Conservation (phyloP, 345 rosid species). For the Sonneratia caseolaris region DNA sequence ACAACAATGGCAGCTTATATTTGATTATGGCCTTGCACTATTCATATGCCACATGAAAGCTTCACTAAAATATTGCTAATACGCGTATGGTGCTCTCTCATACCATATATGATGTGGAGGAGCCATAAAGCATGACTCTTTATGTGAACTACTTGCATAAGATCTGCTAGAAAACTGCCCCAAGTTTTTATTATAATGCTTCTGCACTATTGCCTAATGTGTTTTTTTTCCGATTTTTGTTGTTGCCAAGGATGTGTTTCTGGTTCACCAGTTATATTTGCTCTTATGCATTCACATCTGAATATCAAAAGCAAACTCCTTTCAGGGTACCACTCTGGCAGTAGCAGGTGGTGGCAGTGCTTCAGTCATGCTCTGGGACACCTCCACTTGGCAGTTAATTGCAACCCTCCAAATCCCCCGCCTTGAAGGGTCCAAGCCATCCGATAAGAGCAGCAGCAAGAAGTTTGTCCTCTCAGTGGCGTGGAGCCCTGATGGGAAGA, state of each 20-base stretch:
- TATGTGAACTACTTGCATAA: background rate
- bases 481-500: constrained; percentile 82
- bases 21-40: too few relatives aligned
- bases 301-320: background rate
- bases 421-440: constrained; percentile 69
- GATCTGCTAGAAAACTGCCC: background rate
- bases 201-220: background rate
- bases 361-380: constrained; percentile 90
- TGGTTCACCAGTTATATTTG: background rate
- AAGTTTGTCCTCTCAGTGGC: constrained; percentile 86
- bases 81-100: background rate
- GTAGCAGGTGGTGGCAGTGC: constrained; percentile 99
- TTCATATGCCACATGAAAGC: background rate
- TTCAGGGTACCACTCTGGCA: constrained; percentile 84
- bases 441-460: constrained; percentile 78
- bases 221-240: background rate
- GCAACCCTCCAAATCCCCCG: constrained; percentile 68
- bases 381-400: constrained; percentile 74
- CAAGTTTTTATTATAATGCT: background rate
- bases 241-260: background rate
- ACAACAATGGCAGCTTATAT: too few relatives aligned
- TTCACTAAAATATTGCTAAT: background rate
- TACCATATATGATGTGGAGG: background rate
- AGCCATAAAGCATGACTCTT: background rate
- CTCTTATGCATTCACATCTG: background rate